Evolutionary conservation across 805 yeast species (phyloP).

Genomic region (Wickerhamomyces strasburgensis): DNA sequence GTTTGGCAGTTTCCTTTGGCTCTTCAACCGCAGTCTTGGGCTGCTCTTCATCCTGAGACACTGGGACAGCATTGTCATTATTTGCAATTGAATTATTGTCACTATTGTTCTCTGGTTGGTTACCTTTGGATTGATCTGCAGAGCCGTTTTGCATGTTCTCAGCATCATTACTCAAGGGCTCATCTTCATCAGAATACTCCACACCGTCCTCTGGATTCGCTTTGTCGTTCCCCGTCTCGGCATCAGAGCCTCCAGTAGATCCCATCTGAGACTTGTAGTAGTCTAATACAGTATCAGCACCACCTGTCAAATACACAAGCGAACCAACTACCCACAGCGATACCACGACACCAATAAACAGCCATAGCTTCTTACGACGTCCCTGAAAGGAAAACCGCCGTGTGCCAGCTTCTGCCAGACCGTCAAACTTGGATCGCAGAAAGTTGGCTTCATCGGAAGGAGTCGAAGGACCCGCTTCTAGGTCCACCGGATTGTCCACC

Average conservation of each 20-base stretch:
- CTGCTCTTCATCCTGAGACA: neutral
- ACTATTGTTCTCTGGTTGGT: neutral
- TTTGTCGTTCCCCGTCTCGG: constrained; percentile 5
- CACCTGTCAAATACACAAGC: constrained; percentile 10
- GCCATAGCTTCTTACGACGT: constrained; percentile 13
- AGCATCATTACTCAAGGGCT: neutral
- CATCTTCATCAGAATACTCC: constrained; percentile 5
- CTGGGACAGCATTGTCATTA: neutral
- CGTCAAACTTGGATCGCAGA: constrained; percentile 18
- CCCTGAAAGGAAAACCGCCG: constrained; percentile 4
- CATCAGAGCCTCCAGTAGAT: constrained; percentile 3
- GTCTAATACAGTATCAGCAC: constrained; percentile 15
- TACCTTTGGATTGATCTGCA: constrained; percentile 1
- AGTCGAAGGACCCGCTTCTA: constrained; percentile 7
- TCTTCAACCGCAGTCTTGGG: neutral
- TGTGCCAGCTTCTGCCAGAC: constrained; percentile 3
- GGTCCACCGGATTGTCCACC: constrained; percentile 13
- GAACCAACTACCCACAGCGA: constrained; percentile 17
- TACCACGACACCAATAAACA: constrained; percentile 8
- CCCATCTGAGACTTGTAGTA: constrained; percentile 20
- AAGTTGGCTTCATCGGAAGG: constrained; percentile 7
- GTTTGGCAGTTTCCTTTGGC: neutral
- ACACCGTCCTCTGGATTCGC: neutral
- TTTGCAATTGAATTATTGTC: neutral
- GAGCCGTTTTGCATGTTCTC: neutral